These are phyloP conservation scores for Suhomyces anneliseae DNA, from an alignment of 1,139 yeast genomes.

Conservation along the genomic window DNA sequence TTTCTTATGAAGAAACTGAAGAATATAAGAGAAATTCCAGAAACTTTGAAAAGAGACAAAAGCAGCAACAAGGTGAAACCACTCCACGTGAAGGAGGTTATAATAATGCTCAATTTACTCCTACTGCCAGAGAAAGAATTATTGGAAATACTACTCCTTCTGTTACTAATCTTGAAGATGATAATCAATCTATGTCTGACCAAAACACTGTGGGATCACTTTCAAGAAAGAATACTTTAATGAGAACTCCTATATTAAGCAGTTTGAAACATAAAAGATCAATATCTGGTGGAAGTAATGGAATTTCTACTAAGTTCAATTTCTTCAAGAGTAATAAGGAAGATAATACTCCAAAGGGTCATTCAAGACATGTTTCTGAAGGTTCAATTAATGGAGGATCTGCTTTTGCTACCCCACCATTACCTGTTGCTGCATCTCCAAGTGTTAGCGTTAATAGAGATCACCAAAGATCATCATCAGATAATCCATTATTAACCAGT, in stretches of 20 bases:
- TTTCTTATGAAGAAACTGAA: slow-evolving; percentile 23
- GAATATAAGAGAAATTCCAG: slow-evolving; percentile 5
- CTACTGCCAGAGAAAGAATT: slow-evolving; percentile 8
- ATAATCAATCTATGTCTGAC: slow-evolving; percentile 4
- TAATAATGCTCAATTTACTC: slow-evolving; percentile 5
- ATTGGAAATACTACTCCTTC: slow-evolving; percentile 28
- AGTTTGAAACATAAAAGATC: slow-evolving; percentile 45
- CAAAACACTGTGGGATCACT: slow-evolving; percentile 11
- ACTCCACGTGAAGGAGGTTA: slow-evolving; percentile 11
- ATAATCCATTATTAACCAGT: slow-evolving; percentile 28
- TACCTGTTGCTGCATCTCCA: slow-evolving; percentile 29
- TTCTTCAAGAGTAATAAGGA: slow-evolving; percentile 32
- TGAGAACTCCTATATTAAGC: slow-evolving; percentile 31
- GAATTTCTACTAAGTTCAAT: slow-evolving; percentile 30
- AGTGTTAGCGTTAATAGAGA: slow-evolving; percentile 15
- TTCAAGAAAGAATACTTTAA: slow-evolving; percentile 30
- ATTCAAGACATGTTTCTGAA: slow-evolving; percentile 44
- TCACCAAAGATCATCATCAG: slow-evolving; percentile 43
- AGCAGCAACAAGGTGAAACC: slow-evolving; percentile 5
- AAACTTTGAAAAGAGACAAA: slow-evolving; percentile 4
- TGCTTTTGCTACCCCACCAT: slow-evolving; percentile 48
- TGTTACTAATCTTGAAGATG: slow-evolving; percentile 40
- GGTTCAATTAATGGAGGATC: slow-evolving; percentile 37
- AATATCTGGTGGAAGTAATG: slow-evolving; percentile 37
- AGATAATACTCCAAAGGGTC: slow-evolving; percentile 20